Evolutionary conservation across 192 early-diverging fungal genomes (phyloP).

Genomic region (Funneliformis mosseae): DNA sequence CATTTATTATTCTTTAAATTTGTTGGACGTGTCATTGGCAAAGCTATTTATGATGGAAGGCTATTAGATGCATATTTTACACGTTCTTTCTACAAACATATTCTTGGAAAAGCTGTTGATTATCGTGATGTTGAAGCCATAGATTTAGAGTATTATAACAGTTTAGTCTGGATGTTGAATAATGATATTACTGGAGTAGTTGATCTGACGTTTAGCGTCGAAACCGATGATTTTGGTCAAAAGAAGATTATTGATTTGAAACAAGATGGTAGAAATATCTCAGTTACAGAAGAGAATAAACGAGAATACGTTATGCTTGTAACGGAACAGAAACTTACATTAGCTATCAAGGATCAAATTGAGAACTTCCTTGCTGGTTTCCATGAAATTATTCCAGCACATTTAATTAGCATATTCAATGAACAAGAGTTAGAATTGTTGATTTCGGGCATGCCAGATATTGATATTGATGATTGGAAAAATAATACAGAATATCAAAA

Average conservation of each 20-base stretch:
- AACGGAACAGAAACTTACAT: slow-evolving; percentile 87
- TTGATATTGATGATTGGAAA: slow-evolving; percentile 99
- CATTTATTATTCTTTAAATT: slow-evolving; percentile 97
- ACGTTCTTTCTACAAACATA: slow-evolving; percentile 98
- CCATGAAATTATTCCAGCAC: slow-evolving; percentile 91
- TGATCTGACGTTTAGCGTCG: slow-evolving; percentile 92
- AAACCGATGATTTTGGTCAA: slow-evolving; percentile 92
- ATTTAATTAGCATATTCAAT: slow-evolving; percentile 95
- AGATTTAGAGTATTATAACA: slow-evolving; percentile 96
- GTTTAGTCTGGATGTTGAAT: slow-evolving; percentile 95
- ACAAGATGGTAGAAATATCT: slow-evolving; percentile 81
- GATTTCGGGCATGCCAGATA: slow-evolving; percentile 97
- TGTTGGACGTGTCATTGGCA: slow-evolving; percentile 97
- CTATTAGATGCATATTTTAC: slow-evolving; percentile 97
- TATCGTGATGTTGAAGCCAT: slow-evolving; percentile 98
- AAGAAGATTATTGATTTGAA: slow-evolving; percentile 86
- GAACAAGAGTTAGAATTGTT: slow-evolving; percentile 98
- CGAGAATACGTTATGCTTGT: slow-evolving; percentile 93
- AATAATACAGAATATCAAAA: slow-evolving; percentile 98
- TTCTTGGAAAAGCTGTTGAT: slow-evolving; percentile 89
- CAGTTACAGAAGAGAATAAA: slow-evolving; percentile 96
- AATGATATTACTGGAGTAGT: slow-evolving; percentile 96
- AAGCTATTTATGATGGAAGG: slow-evolving; percentile 97
- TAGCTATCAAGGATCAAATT: slow-evolving; percentile 95
- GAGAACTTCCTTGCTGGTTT: slow-evolving; percentile 91